phyloP scores from a whole-genome alignment of 495 filamentous ascomycete genomes.

The Astrothelium macrocarpum region DNA sequence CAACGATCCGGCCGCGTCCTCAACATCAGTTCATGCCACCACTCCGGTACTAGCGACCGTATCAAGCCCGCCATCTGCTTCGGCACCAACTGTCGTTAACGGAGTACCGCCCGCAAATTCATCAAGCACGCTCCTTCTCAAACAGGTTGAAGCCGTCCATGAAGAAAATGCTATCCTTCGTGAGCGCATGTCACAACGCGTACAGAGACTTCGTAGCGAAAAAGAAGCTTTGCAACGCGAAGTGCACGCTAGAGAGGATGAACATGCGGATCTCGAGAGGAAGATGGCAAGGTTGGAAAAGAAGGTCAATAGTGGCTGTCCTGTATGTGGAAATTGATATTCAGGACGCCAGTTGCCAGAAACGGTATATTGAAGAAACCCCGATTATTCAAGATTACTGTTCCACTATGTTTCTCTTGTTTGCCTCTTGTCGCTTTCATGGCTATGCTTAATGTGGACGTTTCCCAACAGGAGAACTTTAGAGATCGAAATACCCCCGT shows the following conservation, averaged over 20 bases:
- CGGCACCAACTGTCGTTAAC: too few species aligned
- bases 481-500: too few species aligned
- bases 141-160: constrained; percentile 18
- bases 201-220: constrained; percentile 22
- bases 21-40: too few species aligned
- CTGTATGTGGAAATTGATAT: neutral
- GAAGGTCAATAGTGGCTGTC: neutral
- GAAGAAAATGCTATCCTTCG: constrained; percentile 20
- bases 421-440: too few species aligned
- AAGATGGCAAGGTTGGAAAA: constrained; percentile 22
- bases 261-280: constrained; percentile 19
- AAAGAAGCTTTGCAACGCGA: constrained; percentile 24
- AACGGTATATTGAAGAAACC: too few species aligned
- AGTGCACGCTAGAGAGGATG: constrained; percentile 24
- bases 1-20: neutral
- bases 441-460: too few species aligned
- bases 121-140: constrained; percentile 9
- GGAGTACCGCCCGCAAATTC: too few species aligned
- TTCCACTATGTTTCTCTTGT: too few species aligned
- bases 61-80: neutral
- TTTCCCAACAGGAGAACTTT: too few species aligned
- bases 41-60: neutral
- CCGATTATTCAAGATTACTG: too few species aligned
- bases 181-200: constrained; percentile 20
- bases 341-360: neutral